Evolutionary conservation across 2,329 filamentous ascomycete genomes (phyloP), one percentile per base, ranked within the genome.

Genomic region (Diaporthe destruens): DNA sequence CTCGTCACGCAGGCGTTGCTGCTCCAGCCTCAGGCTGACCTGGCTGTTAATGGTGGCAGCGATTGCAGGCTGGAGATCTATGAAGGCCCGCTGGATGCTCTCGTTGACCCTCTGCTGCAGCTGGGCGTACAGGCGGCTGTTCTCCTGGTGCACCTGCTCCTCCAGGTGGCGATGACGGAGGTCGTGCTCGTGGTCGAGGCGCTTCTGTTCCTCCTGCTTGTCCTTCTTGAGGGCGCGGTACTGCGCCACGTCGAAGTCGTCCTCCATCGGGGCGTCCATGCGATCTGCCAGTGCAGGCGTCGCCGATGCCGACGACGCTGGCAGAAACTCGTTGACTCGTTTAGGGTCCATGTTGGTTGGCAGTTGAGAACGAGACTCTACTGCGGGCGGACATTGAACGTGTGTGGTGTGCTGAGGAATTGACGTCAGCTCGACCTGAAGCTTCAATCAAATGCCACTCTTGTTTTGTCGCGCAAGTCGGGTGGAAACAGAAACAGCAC

Each of bases 301-400:
- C 16, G 44, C 36, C 18, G 70, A 16, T 8, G 61, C 56, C 6
- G 53, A 25, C 14, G 65, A 53, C 9, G 55, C 65, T 20, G 72
- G 70, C 11, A 74, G 59, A 29, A 74, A 72, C 16, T 74, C 72
- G 57, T 74, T 74, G 14, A 67, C 69, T 11, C 47, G 51, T 54
- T 65, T 63, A 11, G 69, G 32, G 16, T 61, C 68, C 72, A 74
- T 74, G 6, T 51, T 53, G 34, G 44, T 36, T 20, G 23, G 44
- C n/a, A 66, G 29, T n/a, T n/a, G 59, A 16, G 12, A 18, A 39
- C n/a, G 18, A 20, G n/a, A 11, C 44, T 14, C n/a, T 39, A 32
- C n/a, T 39, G 44, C 44, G 32, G 32, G 44, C 44, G 44, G 32
- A 66, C 61, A 66, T 66, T 66, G 49, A 32, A 66, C 32, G 44